Conservation (phyloP, 345 rosid genomes). For the Eucalyptus grandis region DNA sequence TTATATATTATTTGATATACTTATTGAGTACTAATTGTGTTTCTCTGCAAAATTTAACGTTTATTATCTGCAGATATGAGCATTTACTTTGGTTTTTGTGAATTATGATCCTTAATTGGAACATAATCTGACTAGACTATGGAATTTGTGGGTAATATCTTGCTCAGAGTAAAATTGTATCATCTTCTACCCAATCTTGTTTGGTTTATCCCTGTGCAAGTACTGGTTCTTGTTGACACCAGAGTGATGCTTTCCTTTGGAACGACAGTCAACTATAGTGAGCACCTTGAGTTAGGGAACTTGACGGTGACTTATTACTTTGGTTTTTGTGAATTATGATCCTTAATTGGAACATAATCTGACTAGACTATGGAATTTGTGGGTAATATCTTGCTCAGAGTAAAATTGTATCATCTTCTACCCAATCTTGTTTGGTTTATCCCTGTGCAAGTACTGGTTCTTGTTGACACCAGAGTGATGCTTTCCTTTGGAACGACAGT, state of each 20-base stretch:
- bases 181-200: too few species aligned
- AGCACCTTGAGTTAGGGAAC: too few species aligned
- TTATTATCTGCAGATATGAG: not conserved
- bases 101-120: too few species aligned
- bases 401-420: not conserved
- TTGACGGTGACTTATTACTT: too few species aligned
- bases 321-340: not conserved
- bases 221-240: too few species aligned
- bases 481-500: not conserved
- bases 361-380: not conserved
- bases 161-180: too few species aligned
- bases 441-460: not conserved
- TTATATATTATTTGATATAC: not conserved
- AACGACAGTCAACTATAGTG: too few species aligned
- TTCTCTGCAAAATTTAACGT: not conserved
- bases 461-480: not conserved
- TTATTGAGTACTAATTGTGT: not conserved
- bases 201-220: too few species aligned
- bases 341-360: not conserved
- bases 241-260: too few species aligned
- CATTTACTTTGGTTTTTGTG: not conserved
- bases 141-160: too few species aligned
- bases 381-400: not conserved
- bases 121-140: too few species aligned
- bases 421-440: not conserved